Percentiles rank a stretch among this genome's conserved stretches.
Conservation (phyloP, 495 filamentous ascomycete species). For the Penicillium tannophilum region DNA sequence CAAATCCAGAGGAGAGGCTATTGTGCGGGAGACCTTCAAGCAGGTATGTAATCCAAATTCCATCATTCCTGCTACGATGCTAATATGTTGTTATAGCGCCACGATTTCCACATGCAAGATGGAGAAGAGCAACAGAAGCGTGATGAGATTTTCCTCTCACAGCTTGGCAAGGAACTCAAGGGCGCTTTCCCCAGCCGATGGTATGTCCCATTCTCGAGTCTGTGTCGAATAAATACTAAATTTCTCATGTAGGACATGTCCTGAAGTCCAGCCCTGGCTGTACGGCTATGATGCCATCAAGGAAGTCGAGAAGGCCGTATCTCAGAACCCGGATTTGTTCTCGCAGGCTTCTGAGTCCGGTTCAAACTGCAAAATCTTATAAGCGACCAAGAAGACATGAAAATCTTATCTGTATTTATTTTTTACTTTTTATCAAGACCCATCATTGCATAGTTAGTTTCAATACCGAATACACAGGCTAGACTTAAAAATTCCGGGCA, state of each 20-base stretch:
- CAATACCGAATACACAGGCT: background rate
- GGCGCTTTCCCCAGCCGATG: slow-evolving; percentile 60
- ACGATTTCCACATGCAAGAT: slow-evolving; percentile 61
- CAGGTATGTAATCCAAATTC: slow-evolving; percentile 26
- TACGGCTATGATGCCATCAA: slow-evolving; percentile 64
- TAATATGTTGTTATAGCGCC: slow-evolving; percentile 36
- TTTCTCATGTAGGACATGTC: slow-evolving; percentile 51
- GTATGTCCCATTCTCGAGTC: slow-evolving; percentile 18
- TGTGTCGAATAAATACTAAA: background rate
- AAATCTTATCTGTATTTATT: background rate
- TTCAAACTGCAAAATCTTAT: background rate
- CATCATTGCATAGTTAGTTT: background rate
- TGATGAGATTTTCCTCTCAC: slow-evolving; percentile 49
- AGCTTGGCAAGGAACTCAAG: slow-evolving; percentile 42
- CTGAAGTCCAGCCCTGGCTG: slow-evolving; percentile 59
- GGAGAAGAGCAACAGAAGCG: slow-evolving; percentile 56
- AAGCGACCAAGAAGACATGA: background rate
- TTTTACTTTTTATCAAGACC: background rate
- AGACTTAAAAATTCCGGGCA: too few relatives aligned
- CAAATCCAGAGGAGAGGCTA: slow-evolving; percentile 59
- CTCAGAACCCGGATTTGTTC: slow-evolving; percentile 34
- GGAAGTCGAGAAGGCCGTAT: slow-evolving; percentile 56
- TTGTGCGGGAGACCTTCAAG: slow-evolving; percentile 55
- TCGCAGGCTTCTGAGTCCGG: background rate
- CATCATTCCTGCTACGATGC: background rate